These are phyloP conservation scores for Mycena indigotica DNA, from an alignment of 768 basidiomycete species.

Conservation along the genomic window DNA sequence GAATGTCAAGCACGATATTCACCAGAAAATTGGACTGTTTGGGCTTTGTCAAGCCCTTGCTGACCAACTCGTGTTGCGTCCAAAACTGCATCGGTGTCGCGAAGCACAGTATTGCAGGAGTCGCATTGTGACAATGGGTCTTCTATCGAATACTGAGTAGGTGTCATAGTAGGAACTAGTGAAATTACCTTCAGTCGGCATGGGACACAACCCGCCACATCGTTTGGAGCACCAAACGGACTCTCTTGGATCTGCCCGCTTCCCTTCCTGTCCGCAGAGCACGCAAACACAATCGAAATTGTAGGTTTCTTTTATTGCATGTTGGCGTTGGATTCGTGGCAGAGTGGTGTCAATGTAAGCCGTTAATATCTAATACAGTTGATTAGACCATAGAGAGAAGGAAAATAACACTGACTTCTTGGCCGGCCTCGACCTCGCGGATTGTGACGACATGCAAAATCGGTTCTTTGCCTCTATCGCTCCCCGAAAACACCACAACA, in stretches of 20 bases:
- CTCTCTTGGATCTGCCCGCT: slow-evolving; percentile 62
- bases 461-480: slow-evolving; percentile 48
- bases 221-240: slow-evolving; percentile 67
- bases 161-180: neutral
- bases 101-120: slow-evolving; percentile 54
- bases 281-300: slow-evolving; percentile 73
- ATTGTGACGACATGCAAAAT: slow-evolving; percentile 75
- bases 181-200: slow-evolving; percentile 62
- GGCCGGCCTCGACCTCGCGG: slow-evolving; percentile 57
- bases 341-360: slow-evolving; percentile 86
- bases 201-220: slow-evolving; percentile 65
- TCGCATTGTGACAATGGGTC: slow-evolving; percentile 49
- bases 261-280: slow-evolving; percentile 45
- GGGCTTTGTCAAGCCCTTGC: slow-evolving; percentile 77
- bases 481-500: slow-evolving; percentile 84
- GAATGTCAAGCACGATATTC: slow-evolving; percentile 10
- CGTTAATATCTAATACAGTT: slow-evolving; percentile 63
- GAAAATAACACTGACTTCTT: slow-evolving; percentile 59
- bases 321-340: slow-evolving; percentile 56
- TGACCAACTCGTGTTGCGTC: slow-evolving; percentile 71
- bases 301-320: slow-evolving; percentile 69
- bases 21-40: slow-evolving; percentile 62
- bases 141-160: slow-evolving; percentile 38
- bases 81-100: slow-evolving; percentile 52
- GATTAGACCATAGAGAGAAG: neutral